Evolutionary conservation across 352 stramenopile genomes (phyloP).

Genomic region (Phytophthora macrochlamydospora): DNA sequence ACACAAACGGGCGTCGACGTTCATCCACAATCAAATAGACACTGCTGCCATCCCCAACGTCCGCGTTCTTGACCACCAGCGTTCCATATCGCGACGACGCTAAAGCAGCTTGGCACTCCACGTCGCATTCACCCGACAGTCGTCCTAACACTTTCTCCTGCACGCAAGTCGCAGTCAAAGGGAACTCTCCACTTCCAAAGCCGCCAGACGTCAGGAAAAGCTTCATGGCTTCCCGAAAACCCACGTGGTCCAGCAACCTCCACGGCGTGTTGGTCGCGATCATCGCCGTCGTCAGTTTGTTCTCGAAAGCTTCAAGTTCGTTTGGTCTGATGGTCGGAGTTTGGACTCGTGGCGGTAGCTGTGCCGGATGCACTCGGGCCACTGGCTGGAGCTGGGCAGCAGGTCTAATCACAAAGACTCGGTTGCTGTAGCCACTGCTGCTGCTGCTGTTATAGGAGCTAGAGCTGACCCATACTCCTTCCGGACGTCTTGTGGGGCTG

Average conservation of each 20-base stretch:
- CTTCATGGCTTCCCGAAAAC: conserved; percentile 34
- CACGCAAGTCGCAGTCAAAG: conserved; percentile 33
- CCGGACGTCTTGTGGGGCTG: conserved; percentile 25
- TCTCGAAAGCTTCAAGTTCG: conserved; percentile 24
- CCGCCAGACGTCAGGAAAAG: conserved; percentile 9
- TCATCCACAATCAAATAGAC: conserved; percentile 29
- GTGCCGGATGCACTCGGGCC: conserved; percentile 1
- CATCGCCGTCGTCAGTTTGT: conserved; percentile 40
- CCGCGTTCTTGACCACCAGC: conserved; percentile 15
- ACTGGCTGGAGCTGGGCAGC: background rate
- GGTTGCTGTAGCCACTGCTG: background rate
- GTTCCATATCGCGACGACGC: conserved; percentile 19
- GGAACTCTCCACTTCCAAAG: conserved; percentile 15
- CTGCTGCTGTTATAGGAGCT: too few relatives aligned
- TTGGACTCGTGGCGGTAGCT: background rate
- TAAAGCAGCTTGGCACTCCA: conserved; percentile 22
- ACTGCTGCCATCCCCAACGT: background rate
- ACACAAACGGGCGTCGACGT: conserved; percentile 31
- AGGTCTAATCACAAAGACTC: background rate
- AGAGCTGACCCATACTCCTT: conserved; percentile 7
- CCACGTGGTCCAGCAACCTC: conserved; percentile 33
- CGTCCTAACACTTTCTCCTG: conserved; percentile 30
- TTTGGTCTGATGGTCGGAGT: background rate
- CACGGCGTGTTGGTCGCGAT: conserved; percentile 26
- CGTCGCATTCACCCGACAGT: conserved; percentile 30